Percentiles rank a stretch among this genome's conserved stretches.
These are phyloP conservation scores for Suillus fuscotomentosus DNA, from an alignment of 768 basidiomycete species.

Conservation along the genomic window DNA sequence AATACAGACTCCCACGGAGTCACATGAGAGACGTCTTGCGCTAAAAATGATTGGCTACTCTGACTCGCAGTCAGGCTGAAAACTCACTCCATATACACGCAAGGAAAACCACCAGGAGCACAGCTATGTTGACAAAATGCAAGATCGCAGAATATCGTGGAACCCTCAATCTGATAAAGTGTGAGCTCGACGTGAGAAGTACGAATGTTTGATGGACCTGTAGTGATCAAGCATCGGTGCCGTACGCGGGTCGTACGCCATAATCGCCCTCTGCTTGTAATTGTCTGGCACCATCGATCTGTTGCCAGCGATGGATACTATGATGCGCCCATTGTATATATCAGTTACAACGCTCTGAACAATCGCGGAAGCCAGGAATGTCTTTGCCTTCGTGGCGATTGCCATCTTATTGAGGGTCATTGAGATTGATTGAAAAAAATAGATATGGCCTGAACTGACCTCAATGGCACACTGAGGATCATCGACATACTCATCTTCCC, in stretches of 20 bases:
- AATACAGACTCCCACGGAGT: constrained; percentile 71
- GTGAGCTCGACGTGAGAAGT: constrained; percentile 4
- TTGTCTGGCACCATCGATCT: constrained; percentile 87
- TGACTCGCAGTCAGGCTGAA: constrained; percentile 3
- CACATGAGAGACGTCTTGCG: constrained; percentile 49
- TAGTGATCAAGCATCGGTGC: constrained; percentile 85
- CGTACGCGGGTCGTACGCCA: constrained; percentile 64
- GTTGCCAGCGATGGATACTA: constrained; percentile 58
- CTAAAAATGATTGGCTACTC: constrained; percentile 35
- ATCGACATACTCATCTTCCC: constrained; percentile 56
- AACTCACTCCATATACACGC: constrained; percentile 71
- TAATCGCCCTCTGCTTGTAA: constrained; percentile 77
- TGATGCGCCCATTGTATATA: constrained; percentile 79
- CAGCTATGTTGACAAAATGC: constrained; percentile 75
- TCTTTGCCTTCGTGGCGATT: constrained; percentile 81
- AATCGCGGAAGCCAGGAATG: constrained; percentile 78
- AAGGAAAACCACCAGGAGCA: constrained; percentile 67
- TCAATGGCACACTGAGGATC: constrained; percentile 83
- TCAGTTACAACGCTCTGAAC: constrained; percentile 87
- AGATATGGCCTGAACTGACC: constrained; percentile 42
- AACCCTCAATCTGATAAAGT: constrained; percentile 62
- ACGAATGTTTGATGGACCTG: constrained; percentile 38
- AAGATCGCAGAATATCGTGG: constrained; percentile 76
- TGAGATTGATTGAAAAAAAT: neutral
- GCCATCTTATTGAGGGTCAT: constrained; percentile 59